Conservation (phyloP, 192 early-diverging fungal genomes). For the Backusella australiensis region DNA sequence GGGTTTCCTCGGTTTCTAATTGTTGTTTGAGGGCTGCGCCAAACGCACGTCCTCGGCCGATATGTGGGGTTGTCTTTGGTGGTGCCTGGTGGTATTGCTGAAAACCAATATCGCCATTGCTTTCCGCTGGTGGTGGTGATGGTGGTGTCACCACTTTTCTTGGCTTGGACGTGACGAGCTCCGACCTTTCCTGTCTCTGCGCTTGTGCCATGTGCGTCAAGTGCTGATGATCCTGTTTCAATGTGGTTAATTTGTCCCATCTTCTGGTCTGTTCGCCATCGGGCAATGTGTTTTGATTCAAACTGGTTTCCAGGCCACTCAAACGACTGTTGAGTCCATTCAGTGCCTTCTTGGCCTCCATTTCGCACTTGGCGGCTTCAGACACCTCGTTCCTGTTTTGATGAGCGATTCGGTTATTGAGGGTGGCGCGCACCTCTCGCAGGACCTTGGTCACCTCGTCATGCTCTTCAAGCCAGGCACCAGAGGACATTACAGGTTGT, state of each 20-base stretch:
- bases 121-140: background rate
- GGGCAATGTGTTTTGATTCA: constrained; percentile 41
- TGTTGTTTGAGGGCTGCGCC: background rate
- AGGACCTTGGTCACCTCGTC: constrained; percentile 55
- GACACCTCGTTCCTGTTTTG: constrained; percentile 71
- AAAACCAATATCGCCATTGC: constrained; percentile 4
- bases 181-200: constrained; percentile 20
- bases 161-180: background rate
- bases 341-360: constrained; percentile 73
- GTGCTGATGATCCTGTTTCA: constrained; percentile 67
- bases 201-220: constrained; percentile 57
- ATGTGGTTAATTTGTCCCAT: constrained; percentile 69
- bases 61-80: background rate
- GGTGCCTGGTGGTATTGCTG: background rate
- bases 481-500: constrained; percentile 52
- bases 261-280: constrained; percentile 74
- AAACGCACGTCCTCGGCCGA: constrained; percentile 15
- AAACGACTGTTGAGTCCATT: constrained; percentile 43
- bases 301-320: constrained; percentile 48
- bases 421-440: constrained; percentile 68
- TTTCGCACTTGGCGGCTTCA: constrained; percentile 67
- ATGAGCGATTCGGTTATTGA: constrained; percentile 68
- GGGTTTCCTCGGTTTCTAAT: constrained; percentile 74
- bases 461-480: constrained; percentile 80
- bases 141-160: background rate